These are phyloP conservation scores for Botrytis byssoidea DNA, from an alignment of 2,329 filamentous ascomycete species.

Conservation along the genomic window DNA sequence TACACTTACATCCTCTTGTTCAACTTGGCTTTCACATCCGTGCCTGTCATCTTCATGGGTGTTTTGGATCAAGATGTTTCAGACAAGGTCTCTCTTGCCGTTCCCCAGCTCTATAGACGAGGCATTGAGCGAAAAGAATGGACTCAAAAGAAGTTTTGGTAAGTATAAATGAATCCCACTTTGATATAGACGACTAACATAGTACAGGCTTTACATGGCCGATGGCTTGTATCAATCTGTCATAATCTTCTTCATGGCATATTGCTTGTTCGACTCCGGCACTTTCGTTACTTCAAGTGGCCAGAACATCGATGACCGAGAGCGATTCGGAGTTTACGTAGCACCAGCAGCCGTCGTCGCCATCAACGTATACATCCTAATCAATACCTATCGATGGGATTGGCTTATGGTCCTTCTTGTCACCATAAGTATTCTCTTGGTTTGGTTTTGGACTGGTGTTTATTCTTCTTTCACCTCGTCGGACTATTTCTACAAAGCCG, in stretches of 20 bases:
- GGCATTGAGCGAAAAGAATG: slow-evolving; percentile 96
- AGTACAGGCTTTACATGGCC: slow-evolving; percentile 78
- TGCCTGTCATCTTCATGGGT: slow-evolving; percentile 93
- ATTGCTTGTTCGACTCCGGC: slow-evolving; percentile 70
- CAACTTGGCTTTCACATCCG: slow-evolving; percentile 93
- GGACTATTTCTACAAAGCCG: slow-evolving; percentile 74
- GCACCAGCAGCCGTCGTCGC: slow-evolving; percentile 80
- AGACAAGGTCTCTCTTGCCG: slow-evolving; percentile 87
- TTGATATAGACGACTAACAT: slow-evolving; percentile 1
- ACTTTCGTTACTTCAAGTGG: slow-evolving; percentile 72
- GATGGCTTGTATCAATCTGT: slow-evolving; percentile 95
- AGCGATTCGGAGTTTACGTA: slow-evolving; percentile 83
- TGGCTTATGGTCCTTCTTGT: slow-evolving; percentile 90
- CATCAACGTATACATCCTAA: slow-evolving; percentile 90
- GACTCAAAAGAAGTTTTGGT: slow-evolving; percentile 97
- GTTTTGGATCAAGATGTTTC: slow-evolving; percentile 96
- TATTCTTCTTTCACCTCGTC: slow-evolving; percentile 58
- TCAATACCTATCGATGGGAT: slow-evolving; percentile 98
- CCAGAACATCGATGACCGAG: slow-evolving; percentile 72
- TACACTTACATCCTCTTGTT: slow-evolving; percentile 97
- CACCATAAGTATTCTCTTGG: slow-evolving; percentile 74
- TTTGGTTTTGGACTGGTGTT: slow-evolving; percentile 95
- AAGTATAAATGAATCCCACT: slow-evolving; percentile 41
- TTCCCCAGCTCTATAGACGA: slow-evolving; percentile 91
- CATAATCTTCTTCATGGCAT: slow-evolving; percentile 90